Percentiles rank a stretch among this genome's conserved stretches.
Evolutionary conservation across 2,329 filamentous ascomycete genomes (phyloP).

Genomic region (Tolypocladium ovalisporum): DNA sequence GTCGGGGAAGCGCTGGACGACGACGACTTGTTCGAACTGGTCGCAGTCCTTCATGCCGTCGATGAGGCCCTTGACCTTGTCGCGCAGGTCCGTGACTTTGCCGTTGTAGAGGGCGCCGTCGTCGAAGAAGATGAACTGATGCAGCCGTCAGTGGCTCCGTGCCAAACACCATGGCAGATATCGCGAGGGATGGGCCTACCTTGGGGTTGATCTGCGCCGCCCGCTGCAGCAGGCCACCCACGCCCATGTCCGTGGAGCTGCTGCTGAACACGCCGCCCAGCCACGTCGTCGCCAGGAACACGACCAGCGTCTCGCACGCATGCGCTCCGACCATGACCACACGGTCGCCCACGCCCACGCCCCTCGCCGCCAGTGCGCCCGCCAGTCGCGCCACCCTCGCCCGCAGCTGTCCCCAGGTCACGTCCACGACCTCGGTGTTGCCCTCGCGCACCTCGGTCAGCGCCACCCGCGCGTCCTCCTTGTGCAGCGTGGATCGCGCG

Average conservation of each 20-base stretch:
- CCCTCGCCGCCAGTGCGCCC: conserved; percentile 54
- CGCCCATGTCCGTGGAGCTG: conserved; percentile 74
- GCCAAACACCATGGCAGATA: background rate
- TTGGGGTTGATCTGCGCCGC: conserved; percentile 64
- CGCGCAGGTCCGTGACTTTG: conserved; percentile 57
- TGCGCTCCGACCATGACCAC: conserved; percentile 68
- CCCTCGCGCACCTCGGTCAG: conserved; percentile 65
- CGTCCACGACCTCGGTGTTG: conserved; percentile 37
- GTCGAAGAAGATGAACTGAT: conserved; percentile 72
- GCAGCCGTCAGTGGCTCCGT: background rate
- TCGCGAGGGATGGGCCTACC: conserved; percentile 18
- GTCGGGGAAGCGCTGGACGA: conserved; percentile 51
- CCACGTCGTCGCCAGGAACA: conserved; percentile 59
- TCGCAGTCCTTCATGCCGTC: conserved; percentile 49
- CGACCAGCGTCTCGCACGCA: conserved; percentile 60
- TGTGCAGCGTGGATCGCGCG: conserved; percentile 41
- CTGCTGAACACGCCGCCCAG: conserved; percentile 68
- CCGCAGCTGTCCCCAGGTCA: conserved; percentile 60
- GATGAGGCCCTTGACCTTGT: conserved; percentile 63
- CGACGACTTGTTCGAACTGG: conserved; percentile 53
- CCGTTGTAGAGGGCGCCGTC: conserved; percentile 73
- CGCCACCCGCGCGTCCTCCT: conserved; percentile 62
- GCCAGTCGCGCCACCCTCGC: conserved; percentile 45
- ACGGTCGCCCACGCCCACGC: conserved; percentile 61
- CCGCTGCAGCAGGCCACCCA: conserved; percentile 64